Evolutionary conservation across 345 rosid species (phyloP).

Genomic region (Ricinus communis): DNA sequence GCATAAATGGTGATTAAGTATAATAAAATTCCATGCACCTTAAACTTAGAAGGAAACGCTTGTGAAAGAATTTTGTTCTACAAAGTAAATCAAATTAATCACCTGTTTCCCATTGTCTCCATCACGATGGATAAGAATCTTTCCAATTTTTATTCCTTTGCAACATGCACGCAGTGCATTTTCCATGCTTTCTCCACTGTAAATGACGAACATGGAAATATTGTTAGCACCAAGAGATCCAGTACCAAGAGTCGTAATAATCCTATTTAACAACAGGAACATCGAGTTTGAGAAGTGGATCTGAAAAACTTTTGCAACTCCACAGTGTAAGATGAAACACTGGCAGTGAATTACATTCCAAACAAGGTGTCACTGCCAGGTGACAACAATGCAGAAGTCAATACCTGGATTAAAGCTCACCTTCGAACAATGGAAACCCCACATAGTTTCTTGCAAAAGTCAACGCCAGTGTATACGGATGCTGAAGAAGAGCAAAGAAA

Average conservation of each 20-base stretch:
- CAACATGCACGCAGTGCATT: slow-evolving; percentile 95
- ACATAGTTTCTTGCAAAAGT: slow-evolving; percentile 97
- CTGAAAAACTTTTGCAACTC: slow-evolving; percentile 11
- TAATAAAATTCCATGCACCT: neutral
- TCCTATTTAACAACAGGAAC: slow-evolving; percentile 10
- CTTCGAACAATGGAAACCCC: slow-evolving; percentile 96
- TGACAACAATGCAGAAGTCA: slow-evolving; percentile 24
- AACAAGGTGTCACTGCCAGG: slow-evolving; percentile 5
- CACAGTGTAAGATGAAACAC: slow-evolving; percentile 4
- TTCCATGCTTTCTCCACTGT: slow-evolving; percentile 99
- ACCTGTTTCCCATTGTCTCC: slow-evolving; percentile 99
- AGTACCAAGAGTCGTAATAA: slow-evolving; percentile 17
- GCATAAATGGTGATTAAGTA: slow-evolving; percentile 21
- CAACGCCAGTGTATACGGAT: slow-evolving; percentile 85
- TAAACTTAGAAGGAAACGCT: neutral
- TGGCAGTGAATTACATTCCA: neutral
- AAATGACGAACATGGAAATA: slow-evolving; percentile 1
- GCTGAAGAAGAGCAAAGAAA: slow-evolving; percentile 45
- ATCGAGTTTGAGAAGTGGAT: neutral
- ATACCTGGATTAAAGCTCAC: slow-evolving; percentile 58
- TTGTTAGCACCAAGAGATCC: slow-evolving; percentile 19
- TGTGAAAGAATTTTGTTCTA: neutral
- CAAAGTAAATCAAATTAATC: neutral
- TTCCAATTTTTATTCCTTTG: slow-evolving; percentile 98
- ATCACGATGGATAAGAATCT: slow-evolving; percentile 91